Conservation (phyloP, 768 basidiomycete genomes). For the Lactifluus pinguis region DNA sequence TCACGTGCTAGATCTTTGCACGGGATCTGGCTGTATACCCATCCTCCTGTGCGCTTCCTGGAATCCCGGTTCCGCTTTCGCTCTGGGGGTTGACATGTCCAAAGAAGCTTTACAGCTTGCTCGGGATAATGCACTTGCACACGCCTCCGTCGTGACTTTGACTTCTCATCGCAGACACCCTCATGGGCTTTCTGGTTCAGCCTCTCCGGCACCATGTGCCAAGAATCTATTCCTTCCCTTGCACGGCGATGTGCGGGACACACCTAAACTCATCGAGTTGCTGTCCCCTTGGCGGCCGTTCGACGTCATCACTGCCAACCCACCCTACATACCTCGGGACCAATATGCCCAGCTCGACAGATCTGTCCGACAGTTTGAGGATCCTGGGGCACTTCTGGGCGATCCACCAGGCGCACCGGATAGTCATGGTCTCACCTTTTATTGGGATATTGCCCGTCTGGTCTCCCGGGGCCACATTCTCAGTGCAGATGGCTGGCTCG, state of each 20-base stretch:
- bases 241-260: slow-evolving; percentile 36
- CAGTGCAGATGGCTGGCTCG: slow-evolving; percentile 45
- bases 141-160: slow-evolving; percentile 14
- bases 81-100: slow-evolving; percentile 63
- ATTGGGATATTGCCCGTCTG: slow-evolving; percentile 61
- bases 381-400: slow-evolving; percentile 72
- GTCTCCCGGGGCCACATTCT: slow-evolving; percentile 45
- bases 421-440: slow-evolving; percentile 53
- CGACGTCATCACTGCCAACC: slow-evolving; percentile 77
- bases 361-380: slow-evolving; percentile 75
- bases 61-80: slow-evolving; percentile 43
- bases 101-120: slow-evolving; percentile 46
- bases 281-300: slow-evolving; percentile 36
- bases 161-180: not conserved
- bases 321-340: slow-evolving; percentile 69
- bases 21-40: slow-evolving; percentile 88
- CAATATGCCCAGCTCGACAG: slow-evolving; percentile 55
- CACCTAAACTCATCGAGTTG: slow-evolving; percentile 10
- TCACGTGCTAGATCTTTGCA: slow-evolving; percentile 79
- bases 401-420: slow-evolving; percentile 34
- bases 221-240: slow-evolving; percentile 26
- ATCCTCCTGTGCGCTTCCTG: slow-evolving; percentile 67
- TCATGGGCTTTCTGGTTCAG: not conserved
- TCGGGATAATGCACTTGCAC: slow-evolving; percentile 33
- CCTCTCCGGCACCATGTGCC: not conserved